Conservation (phyloP, 257 asterid genomes). For the Agastache rugosa region DNA sequence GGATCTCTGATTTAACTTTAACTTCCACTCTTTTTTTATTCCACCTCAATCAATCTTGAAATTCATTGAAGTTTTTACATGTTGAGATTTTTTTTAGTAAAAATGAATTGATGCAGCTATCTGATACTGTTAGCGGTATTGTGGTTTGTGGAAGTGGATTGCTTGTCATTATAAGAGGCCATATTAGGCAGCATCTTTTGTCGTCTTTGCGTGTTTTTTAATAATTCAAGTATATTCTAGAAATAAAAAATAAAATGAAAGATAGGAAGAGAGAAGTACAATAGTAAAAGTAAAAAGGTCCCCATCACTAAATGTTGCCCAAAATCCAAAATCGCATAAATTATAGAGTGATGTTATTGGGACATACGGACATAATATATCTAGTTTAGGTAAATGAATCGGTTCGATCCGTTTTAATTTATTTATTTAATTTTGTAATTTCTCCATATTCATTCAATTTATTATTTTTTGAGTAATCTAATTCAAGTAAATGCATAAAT, state of each 20-base stretch:
- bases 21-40: no score
- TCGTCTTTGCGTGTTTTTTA: neutral
- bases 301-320: neutral
- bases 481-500: no score
- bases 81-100: neutral
- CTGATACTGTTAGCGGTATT: neutral
- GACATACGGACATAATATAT: no score
- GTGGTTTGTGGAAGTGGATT: neutral
- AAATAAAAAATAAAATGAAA: no score
- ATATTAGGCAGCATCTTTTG: neutral
- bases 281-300: no score
- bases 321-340: neutral
- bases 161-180: neutral
- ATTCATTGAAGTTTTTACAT: neutral
- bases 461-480: no score
- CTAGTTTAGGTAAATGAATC: no score
- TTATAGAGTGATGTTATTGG: no score
- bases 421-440: no score
- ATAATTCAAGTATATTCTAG: neutral
- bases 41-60: neutral
- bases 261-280: neutral
- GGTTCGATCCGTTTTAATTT: no score
- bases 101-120: neutral
- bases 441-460: no score
- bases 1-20: no score